Conservation (phyloP, 768 basidiomycete genomes). For the Phlegmacium glaucopus region DNA sequence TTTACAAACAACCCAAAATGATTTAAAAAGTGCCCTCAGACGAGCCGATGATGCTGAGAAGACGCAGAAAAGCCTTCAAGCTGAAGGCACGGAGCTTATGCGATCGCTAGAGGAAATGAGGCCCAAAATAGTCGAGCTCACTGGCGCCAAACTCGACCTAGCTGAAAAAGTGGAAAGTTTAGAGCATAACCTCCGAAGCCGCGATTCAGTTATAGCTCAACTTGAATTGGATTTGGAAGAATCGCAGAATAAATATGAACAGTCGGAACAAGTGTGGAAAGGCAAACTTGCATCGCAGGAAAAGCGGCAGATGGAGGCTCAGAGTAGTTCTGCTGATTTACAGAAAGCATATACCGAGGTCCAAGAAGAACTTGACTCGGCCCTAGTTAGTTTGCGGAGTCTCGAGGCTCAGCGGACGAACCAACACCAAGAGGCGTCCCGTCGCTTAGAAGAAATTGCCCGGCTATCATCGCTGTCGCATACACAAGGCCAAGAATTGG, state of each 20-base stretch:
- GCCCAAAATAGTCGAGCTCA: conserved; percentile 80
- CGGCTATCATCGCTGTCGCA: conserved; percentile 42
- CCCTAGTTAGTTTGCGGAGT: conserved; percentile 49
- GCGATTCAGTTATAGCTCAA: conserved; percentile 55
- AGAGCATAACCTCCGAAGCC: conserved; percentile 48
- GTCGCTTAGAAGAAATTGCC: conserved; percentile 56
- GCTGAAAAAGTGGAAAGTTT: conserved; percentile 60
- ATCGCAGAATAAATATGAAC: conserved; percentile 45
- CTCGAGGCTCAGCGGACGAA: conserved; percentile 65
- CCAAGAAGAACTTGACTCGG: conserved; percentile 56
- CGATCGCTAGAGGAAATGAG: conserved; percentile 83
- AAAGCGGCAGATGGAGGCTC: conserved; percentile 46
- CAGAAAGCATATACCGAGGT: conserved; percentile 61
- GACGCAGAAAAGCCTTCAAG: conserved; percentile 68
- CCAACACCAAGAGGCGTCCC: conserved; percentile 52
- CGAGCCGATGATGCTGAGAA: conserved; percentile 76
- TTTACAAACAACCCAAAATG: conserved; percentile 59
- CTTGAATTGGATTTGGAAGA: conserved; percentile 62
- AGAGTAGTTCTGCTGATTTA: conserved; percentile 52
- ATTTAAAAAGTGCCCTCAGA: conserved; percentile 58
- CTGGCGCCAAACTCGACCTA: conserved; percentile 65
- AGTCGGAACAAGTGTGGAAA: conserved; percentile 41
- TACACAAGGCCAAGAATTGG: conserved; percentile 51
- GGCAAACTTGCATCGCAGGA: conserved; percentile 45
- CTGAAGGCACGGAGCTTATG: conserved; percentile 76